These are phyloP conservation scores for Durotheca rogersii DNA, from an alignment of 495 filamentous ascomycete species.

Conservation along the genomic window DNA sequence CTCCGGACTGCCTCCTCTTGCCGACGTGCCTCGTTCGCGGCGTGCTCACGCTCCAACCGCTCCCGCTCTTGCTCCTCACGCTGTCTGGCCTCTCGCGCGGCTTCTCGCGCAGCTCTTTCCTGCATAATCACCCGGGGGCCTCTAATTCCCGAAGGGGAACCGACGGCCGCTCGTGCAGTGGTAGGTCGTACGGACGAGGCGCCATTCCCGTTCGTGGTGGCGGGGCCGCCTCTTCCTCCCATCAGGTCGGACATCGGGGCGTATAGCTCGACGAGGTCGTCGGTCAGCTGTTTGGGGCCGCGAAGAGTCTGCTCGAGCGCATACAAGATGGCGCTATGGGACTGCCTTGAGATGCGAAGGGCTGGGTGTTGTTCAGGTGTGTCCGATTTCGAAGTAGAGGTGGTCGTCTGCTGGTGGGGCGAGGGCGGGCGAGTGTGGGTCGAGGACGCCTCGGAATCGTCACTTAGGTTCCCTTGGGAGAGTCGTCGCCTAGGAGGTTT, in stretches of 20 bases:
- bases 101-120: constrained; percentile 67
- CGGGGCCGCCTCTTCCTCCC: constrained; percentile 52
- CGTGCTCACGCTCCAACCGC: constrained; percentile 48
- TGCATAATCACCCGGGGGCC: constrained; percentile 76
- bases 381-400: constrained; percentile 19
- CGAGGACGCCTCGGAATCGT: constrained; percentile 41
- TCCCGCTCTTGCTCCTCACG: constrained; percentile 65
- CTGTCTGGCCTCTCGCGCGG: constrained; percentile 44
- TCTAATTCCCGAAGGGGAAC: constrained; percentile 53
- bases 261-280: constrained; percentile 85
- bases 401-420: constrained; percentile 23
- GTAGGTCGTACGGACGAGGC: constrained; percentile 45
- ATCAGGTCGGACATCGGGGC: constrained; percentile 88
- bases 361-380: constrained; percentile 38
- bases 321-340: constrained; percentile 74
- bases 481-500: constrained; percentile 39
- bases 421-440: constrained; percentile 30
- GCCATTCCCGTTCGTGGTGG: constrained; percentile 52
- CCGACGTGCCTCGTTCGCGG: constrained; percentile 56
- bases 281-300: constrained; percentile 77
- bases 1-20: constrained; percentile 53
- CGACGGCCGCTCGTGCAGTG: constrained; percentile 45
- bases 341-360: constrained; percentile 48
- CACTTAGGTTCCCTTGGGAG: constrained; percentile 46
- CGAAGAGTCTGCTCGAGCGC: constrained; percentile 89